Evolutionary conservation across 2,329 filamentous ascomycete species (phyloP), one percentile per base, ranked within the genome.

Genomic region (Pezicula rhizophila): DNA sequence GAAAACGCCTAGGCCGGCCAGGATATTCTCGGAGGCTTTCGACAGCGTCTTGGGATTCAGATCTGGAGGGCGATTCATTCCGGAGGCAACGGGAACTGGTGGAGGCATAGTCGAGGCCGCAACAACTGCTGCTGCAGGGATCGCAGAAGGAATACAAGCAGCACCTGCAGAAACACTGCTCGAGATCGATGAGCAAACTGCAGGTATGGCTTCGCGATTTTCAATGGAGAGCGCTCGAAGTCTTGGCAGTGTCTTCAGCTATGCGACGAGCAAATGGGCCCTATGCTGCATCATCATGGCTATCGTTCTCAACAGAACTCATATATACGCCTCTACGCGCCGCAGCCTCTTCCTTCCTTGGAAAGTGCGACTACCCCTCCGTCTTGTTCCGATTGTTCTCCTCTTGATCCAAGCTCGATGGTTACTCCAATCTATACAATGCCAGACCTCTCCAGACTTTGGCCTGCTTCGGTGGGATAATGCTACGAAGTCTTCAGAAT

Each of bases 211-310:
- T 48, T 73, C 75, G 6, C 71, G 71, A 28, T 72, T 84, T 53
- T 76, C 79, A 5, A 65, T 80, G 54, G 80, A 84, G 57, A 70
- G 79, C 20, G 72, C 76, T 2, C 80, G 84, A 62, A 89, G 87
- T 39, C 75, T 96, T 39, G 87, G 89, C 40, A 90, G 88, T 52
- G 82, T 97, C 50, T 91, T 97, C 68, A 87, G 83, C 59, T 99
- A 97, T 68, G 76, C 90, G 39, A 95, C 88, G 1, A 95, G 89
- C 67, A 87, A 87, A 67, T 97, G 93, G 93, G 91, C 92, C 1
- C 72, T 97, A 50, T 84, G 85, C 46, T 96, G 90, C 60, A 84
- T 97, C 59, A 80, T 84, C 34, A 87, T 92, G 75, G 89, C 89
- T 18, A 80, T 97, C 50, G 71, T 96, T 50, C 74, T 97, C 20